phyloP scores from a whole-genome alignment of 164 flowering plant species.

The Annona squamosa region DNA sequence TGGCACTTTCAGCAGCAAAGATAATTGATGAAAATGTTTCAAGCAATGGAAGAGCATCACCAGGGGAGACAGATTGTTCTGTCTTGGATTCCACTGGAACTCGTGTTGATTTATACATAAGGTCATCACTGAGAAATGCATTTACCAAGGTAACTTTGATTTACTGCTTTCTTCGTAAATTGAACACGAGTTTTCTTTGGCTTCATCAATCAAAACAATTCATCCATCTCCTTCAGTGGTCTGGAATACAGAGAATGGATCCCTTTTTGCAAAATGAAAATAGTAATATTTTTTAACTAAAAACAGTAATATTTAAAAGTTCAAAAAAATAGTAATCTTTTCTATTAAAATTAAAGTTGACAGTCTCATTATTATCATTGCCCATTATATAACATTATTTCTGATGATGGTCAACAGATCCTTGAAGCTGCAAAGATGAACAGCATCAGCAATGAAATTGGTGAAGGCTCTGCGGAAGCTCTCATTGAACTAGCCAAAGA shows the following conservation, averaged over 20 bases:
- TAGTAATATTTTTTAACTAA: too few species aligned
- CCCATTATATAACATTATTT: too few species aligned
- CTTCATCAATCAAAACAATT: background rate
- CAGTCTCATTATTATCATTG: background rate
- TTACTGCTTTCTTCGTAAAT: background rate
- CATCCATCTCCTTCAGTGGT: background rate
- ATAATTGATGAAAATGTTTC: conserved; percentile 60
- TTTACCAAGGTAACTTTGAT: conserved; percentile 51
- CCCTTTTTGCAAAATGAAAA: background rate
- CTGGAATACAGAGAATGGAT: background rate
- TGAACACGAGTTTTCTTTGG: background rate
- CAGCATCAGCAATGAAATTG: conserved; percentile 8
- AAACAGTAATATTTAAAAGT: background rate
- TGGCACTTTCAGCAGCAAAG: conserved; percentile 49
- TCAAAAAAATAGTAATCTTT: too few species aligned
- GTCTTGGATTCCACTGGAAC: conserved; percentile 30
- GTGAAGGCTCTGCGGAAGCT: conserved; percentile 36
- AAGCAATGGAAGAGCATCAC: conserved; percentile 9
- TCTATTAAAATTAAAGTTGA: background rate
- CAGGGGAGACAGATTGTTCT: conserved; percentile 22
- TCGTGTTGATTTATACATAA: conserved; percentile 56
- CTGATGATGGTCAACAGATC: conserved; percentile 26
- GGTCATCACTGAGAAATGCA: conserved; percentile 57
- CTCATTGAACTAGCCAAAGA: conserved; percentile 52
- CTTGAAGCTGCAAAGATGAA: conserved; percentile 33